These are phyloP conservation scores for Rehmannia glutinosa DNA, from an alignment of 257 asterid genomes.

Conservation along the genomic window DNA sequence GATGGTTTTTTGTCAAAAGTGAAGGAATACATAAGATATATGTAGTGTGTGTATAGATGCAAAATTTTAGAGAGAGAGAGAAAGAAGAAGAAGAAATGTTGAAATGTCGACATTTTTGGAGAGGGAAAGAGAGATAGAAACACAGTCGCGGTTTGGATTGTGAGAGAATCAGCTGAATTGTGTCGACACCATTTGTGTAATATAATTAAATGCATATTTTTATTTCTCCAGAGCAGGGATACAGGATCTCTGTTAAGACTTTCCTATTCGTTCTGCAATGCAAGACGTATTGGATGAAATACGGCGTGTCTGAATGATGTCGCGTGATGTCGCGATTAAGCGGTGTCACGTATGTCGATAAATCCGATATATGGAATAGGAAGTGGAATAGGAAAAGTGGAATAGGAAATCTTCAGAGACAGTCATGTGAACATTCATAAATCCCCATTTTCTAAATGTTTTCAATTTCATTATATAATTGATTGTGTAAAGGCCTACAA, in stretches of 20 bases:
- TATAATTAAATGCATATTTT: neutral
- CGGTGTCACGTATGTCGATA: too few relatives aligned
- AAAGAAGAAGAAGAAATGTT: slow-evolving; percentile 19
- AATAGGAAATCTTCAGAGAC: too few relatives aligned
- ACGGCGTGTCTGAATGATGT: too few relatives aligned
- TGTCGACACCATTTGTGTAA: slow-evolving; percentile 55
- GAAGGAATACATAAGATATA: slow-evolving; percentile 7
- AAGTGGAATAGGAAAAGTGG: too few relatives aligned
- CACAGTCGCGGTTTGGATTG: neutral
- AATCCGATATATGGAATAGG: too few relatives aligned
- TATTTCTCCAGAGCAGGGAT: too few relatives aligned
- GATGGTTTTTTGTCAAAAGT: neutral
- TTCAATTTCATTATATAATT: too few relatives aligned
- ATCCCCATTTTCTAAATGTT: neutral
- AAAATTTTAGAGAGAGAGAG: slow-evolving; percentile 4
- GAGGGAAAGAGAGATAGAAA: slow-evolving; percentile 4
- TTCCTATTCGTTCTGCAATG: too few relatives aligned
- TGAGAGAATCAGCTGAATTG: slow-evolving; percentile 18
- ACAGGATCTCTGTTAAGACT: too few relatives aligned
- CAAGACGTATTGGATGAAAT: too few relatives aligned
- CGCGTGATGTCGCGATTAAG: too few relatives aligned
- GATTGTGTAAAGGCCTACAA: too few relatives aligned
- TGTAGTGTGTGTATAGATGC: neutral
- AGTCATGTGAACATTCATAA: neutral
- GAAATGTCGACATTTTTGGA: slow-evolving; percentile 44